Conservation (phyloP, 305 asterid species). For the Fraxinus paxiana region DNA sequence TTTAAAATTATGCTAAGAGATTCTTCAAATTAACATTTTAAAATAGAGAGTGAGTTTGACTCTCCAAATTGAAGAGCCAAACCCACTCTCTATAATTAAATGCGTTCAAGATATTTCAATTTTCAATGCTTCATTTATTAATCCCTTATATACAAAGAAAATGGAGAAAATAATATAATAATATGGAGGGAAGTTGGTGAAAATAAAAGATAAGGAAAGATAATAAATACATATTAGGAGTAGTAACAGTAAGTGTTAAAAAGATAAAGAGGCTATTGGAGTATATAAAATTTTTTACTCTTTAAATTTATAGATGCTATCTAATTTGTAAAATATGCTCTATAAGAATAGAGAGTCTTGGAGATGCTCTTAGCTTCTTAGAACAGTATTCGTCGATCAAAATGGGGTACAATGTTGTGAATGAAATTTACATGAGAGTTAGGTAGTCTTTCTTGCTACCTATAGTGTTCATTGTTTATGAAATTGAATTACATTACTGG, state of each 20-base stretch:
- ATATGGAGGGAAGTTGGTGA: background rate
- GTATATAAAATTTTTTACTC: background rate
- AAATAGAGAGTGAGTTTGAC: background rate
- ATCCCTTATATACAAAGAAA: background rate
- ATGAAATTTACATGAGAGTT: constrained; percentile 5
- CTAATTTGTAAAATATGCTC: background rate
- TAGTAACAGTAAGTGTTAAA: background rate
- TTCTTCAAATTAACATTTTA: background rate
- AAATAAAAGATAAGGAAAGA: background rate
- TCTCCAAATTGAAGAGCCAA: background rate
- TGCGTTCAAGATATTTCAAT: background rate
- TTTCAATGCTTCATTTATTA: background rate
- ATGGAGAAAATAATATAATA: background rate
- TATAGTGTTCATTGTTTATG: background rate
- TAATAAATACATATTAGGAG: background rate
- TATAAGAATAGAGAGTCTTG: background rate
- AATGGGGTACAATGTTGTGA: background rate
- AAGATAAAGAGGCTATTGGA: background rate
- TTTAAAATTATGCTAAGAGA: background rate
- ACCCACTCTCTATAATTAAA: background rate
- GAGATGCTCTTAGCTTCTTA: background rate
- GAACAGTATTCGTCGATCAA: background rate
- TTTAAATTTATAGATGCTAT: background rate
- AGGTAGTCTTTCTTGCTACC: background rate
- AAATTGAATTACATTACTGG: background rate